Conservation (phyloP, 73 alveolate genomes). For the Paraurostyla sp. region DNA sequence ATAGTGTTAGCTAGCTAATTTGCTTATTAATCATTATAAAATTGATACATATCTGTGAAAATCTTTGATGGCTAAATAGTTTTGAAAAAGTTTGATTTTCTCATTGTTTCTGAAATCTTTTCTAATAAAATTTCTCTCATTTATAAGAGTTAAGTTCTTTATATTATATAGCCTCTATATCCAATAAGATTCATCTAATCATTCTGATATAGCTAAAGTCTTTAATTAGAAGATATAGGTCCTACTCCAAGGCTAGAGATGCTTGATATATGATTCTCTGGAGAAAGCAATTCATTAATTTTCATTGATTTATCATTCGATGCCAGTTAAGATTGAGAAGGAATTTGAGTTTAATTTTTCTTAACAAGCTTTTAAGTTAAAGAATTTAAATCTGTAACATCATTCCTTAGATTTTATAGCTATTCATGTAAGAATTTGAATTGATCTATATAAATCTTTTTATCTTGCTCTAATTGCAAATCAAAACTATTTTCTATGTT, state of each 20-base stretch:
- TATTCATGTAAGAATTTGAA: background rate
- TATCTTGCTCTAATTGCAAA: background rate
- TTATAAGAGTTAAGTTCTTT: background rate
- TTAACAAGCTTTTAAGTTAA: too few relatives aligned
- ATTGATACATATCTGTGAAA: constrained; percentile 53
- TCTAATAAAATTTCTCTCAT: constrained; percentile 19
- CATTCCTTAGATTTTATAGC: background rate
- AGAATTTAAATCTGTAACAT: background rate
- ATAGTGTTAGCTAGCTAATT: background rate
- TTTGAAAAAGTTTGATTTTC: constrained; percentile 5
- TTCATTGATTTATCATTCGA: too few relatives aligned
- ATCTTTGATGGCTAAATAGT: constrained; percentile 14
- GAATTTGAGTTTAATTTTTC: too few relatives aligned
- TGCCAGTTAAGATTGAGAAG: too few relatives aligned
- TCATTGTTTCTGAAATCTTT: constrained; percentile 18
- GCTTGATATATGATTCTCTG: too few relatives aligned
- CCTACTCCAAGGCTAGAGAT: too few relatives aligned
- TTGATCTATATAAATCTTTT: background rate
- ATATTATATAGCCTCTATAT: constrained; percentile 9
- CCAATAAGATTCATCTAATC: background rate
- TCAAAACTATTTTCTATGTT: background rate
- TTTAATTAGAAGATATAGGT: too few relatives aligned
- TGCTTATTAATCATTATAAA: constrained; percentile 4
- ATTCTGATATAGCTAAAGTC: background rate
- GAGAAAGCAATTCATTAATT: too few relatives aligned